Evolutionary conservation across 306 rosid species (phyloP), one percentile per base, ranked within the genome.

Genomic region (Trifolium repens): DNA sequence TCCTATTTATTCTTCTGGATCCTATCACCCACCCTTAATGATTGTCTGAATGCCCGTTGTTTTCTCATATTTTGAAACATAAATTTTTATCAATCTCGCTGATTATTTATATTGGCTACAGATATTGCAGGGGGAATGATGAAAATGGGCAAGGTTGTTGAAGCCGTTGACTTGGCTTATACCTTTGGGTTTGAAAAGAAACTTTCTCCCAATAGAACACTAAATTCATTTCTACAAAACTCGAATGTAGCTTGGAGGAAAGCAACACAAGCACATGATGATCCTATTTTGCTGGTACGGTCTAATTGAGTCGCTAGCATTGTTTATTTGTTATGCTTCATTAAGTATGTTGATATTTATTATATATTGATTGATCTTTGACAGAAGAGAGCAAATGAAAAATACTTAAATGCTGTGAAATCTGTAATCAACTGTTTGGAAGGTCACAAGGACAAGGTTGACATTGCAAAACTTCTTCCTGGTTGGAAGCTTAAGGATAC

Each of bases 141-240:
- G 78, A 88, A 72, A 78, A 84, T 53, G 42, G 77, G 83, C 40
- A 72, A 54, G 67, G 66, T 52, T 72, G 83, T 82, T 75, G 88
- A 84, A 77, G 87, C 88, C 7, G 52, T 88, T 82, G 88, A 88
- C 61, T 61, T 88, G 82, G 84, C 85, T 52, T 82, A 80, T 80
- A 81, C 83, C 72, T 84, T 88, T 86, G 92, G 90, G 54, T 72
- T 79, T 86, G 90, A 84, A 72, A 88, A 82, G 74, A 78, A 69
- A 72, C 35, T 77, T 75, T 60, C 87, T 78, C 81, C 88, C 27
- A 82, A 75, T 78, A 68, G 73, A 58, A 65, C 46, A 39, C 81
- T 88, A 70, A 68, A 74, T 32, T 83, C 89, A 71, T 88, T 80
- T 78, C 81, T 88, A 34, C 83, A 75, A 64, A 83, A 75, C 78